A percentile compares a stretch with the other conserved stretches of the same genome.
These are phyloP conservation scores for Stachybotrys echinatus DNA, from an alignment of 2,329 filamentous ascomycete species.

Conservation along the genomic window DNA sequence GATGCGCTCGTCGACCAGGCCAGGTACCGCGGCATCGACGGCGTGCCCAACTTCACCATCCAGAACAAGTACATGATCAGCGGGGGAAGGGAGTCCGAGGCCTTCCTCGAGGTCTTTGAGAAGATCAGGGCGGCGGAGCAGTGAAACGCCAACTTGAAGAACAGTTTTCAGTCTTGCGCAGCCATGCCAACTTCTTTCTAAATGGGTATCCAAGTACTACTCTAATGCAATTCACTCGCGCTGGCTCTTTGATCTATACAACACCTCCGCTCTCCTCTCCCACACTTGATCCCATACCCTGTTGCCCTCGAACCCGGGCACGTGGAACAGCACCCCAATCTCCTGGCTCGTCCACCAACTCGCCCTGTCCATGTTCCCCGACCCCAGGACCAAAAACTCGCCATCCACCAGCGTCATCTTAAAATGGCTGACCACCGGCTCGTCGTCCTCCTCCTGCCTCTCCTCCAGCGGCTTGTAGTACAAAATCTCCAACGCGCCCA, in stretches of 20 bases:
- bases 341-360: slow-evolving; percentile 88
- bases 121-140: slow-evolving; percentile 35
- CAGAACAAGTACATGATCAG: slow-evolving; percentile 62
- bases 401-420: slow-evolving; percentile 73
- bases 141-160: background rate
- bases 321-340: slow-evolving; percentile 59
- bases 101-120: slow-evolving; percentile 63
- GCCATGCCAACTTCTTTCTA: background rate
- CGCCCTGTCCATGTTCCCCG: slow-evolving; percentile 78
- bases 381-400: slow-evolving; percentile 64
- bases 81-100: slow-evolving; percentile 61
- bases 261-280: slow-evolving; percentile 26
- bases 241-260: slow-evolving; percentile 17
- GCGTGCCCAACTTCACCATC: slow-evolving; percentile 70
- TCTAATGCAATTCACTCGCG: background rate
- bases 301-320: slow-evolving; percentile 29
- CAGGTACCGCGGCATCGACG: slow-evolving; percentile 39
- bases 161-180: too few species aligned
- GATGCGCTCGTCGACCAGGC: slow-evolving; percentile 22
- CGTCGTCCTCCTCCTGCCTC: slow-evolving; percentile 29
- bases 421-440: slow-evolving; percentile 70
- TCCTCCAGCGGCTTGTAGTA: slow-evolving; percentile 46
- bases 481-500: slow-evolving; percentile 50
- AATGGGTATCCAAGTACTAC: background rate
- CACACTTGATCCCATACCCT: slow-evolving; percentile 34